Percentiles rank a stretch among this genome's conserved stretches.
Evolutionary conservation across 192 early-diverging fungal species (phyloP).

Genomic region (Backusella luteola): DNA sequence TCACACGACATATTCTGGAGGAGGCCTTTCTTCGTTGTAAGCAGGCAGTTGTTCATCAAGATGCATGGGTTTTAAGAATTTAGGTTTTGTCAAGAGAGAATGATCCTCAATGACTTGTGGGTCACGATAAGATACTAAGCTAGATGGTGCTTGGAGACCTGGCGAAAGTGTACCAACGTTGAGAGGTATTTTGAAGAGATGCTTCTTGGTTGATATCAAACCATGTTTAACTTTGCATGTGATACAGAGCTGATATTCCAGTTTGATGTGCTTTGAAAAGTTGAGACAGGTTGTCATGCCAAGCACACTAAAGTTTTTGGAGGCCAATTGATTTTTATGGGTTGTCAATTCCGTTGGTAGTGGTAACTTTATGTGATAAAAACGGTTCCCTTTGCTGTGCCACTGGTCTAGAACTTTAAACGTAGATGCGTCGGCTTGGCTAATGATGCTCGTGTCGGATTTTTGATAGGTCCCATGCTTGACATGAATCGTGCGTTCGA

Average conservation of each 20-base stretch:
- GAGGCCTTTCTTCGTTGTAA: neutral
- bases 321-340: neutral
- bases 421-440: neutral
- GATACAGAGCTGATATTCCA: slow-evolving; percentile 2
- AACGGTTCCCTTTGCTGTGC: neutral
- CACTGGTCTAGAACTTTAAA: slow-evolving; percentile 1
- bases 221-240: neutral
- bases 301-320: slow-evolving; percentile 5
- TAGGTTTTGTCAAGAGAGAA: slow-evolving; percentile 11
- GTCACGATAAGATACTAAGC: slow-evolving; percentile 2
- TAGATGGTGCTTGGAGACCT: neutral
- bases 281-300: slow-evolving; percentile 7
- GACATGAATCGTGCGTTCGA: neutral
- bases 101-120: neutral
- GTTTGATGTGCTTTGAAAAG: slow-evolving; percentile 2
- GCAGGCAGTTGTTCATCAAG: slow-evolving; percentile 6
- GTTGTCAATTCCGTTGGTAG: neutral
- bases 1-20: slow-evolving; percentile 1
- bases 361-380: slow-evolving; percentile 4
- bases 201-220: slow-evolving; percentile 1
- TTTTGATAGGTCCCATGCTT: neutral
- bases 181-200: slow-evolving; percentile 5
- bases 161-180: neutral
- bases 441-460: neutral
- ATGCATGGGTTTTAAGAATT: slow-evolving; percentile 3